A percentile compares a stretch with the other conserved stretches of the same genome.
phyloP scores from a whole-genome alignment of 768 basidiomycete genomes.

The Mycena filopes region DNA sequence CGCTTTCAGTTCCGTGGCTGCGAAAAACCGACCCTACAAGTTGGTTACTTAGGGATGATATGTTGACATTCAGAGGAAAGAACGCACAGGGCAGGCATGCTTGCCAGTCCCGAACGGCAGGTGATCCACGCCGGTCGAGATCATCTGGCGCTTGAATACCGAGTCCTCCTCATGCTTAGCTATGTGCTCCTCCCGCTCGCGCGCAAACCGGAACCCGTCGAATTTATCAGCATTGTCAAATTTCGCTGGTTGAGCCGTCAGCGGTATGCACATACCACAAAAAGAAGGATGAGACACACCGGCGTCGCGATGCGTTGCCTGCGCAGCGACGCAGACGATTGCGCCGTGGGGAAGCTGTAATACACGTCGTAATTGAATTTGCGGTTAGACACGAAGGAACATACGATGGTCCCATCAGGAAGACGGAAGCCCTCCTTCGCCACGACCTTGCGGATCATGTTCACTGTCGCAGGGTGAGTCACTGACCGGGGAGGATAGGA shows the following conservation, averaged over 20 bases:
- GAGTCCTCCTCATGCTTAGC: constrained; percentile 30
- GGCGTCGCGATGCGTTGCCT: constrained; percentile 38
- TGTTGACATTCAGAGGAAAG: no score
- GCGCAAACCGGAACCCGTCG: constrained; percentile 60
- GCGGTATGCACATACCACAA: no score
- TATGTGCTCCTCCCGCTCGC: constrained; percentile 40
- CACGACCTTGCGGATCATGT: constrained; percentile 41
- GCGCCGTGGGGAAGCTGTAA: constrained; percentile 41
- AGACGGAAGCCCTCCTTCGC: constrained; percentile 43
- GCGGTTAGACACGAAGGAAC: no score
- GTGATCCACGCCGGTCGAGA: constrained; percentile 21
- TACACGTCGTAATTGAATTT: no score
- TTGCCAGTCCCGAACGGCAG: constrained; percentile 29
- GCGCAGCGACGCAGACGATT: constrained; percentile 34
- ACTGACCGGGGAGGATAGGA: no score
- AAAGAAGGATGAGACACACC: neutral
- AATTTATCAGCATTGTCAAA: constrained; percentile 51
- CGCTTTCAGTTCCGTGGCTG: constrained; percentile 54
- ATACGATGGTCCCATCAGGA: constrained; percentile 41
- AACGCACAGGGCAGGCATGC: constrained; percentile 34
- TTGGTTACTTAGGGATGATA: no score
- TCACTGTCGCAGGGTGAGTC: no score
- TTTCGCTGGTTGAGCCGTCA: constrained; percentile 39
- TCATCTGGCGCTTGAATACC: constrained; percentile 32
- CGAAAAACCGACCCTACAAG: constrained; percentile 57